These are phyloP conservation scores for Blastocystis sp. DNA, from an alignment of 352 stramenopile genomes.

Conservation along the genomic window DNA sequence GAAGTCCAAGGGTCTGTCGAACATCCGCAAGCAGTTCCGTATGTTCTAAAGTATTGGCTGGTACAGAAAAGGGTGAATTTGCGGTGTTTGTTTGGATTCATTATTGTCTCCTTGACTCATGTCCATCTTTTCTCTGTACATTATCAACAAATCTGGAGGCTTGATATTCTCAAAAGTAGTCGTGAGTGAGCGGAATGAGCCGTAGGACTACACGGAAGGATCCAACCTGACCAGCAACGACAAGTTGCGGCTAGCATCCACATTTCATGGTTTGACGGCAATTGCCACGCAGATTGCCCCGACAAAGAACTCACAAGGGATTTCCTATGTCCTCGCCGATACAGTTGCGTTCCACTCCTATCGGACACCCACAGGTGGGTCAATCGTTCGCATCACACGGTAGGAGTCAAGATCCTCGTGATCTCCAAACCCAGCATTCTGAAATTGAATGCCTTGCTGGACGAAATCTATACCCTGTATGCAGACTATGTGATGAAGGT, in stretches of 20 bases:
- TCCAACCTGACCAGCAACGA: conserved; percentile 78
- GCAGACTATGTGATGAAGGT: conserved; percentile 81
- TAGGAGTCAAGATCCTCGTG: conserved; percentile 78
- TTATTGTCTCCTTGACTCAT: background rate
- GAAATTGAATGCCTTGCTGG: conserved; percentile 72
- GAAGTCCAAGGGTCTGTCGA: conserved; percentile 52
- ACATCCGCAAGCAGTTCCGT: conserved; percentile 89
- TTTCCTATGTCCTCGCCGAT: conserved; percentile 77
- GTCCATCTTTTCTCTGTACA: background rate
- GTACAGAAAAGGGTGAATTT: background rate
- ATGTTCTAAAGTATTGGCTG: background rate
- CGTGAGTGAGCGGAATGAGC: background rate
- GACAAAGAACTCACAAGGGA: conserved; percentile 67
- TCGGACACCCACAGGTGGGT: conserved; percentile 72
- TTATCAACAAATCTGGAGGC: background rate
- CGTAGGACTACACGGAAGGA: conserved; percentile 63
- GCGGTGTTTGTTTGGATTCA: background rate
- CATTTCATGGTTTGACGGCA: conserved; percentile 82
- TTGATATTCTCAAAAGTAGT: conserved; percentile 4
- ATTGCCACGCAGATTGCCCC: conserved; percentile 67
- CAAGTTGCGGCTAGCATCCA: conserved; percentile 77
- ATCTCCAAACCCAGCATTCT: conserved; percentile 73
- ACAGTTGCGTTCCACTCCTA: conserved; percentile 79
- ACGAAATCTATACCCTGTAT: conserved; percentile 80
- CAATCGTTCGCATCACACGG: too few relatives aligned